phyloP scores from a whole-genome alignment of 257 asterid species.

The Solanum piurae region DNA sequence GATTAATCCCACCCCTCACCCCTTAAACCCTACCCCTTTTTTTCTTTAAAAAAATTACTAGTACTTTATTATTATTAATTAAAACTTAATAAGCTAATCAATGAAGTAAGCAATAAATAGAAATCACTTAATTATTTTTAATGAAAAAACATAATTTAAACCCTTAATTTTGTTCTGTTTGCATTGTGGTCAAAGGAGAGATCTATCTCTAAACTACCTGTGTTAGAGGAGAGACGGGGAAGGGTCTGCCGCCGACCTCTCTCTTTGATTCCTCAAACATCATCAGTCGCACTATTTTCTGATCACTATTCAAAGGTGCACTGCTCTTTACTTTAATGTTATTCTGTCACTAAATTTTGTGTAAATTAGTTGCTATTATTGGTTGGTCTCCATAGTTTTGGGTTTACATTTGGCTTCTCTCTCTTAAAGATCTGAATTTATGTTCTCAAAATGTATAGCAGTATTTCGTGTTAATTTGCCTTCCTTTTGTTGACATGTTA shows the following conservation, averaged over 20 bases:
- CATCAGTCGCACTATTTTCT: not conserved
- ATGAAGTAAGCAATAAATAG: not conserved
- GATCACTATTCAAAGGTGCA: not conserved
- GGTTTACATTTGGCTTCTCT: not conserved
- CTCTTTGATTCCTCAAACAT: not conserved
- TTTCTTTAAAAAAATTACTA: too few species aligned
- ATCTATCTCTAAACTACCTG: not conserved
- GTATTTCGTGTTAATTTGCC: not conserved
- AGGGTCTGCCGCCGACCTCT: not conserved
- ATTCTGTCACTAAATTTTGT: not conserved
- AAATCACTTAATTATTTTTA: not conserved
- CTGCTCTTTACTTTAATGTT: not conserved
- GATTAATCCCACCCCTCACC: not conserved
- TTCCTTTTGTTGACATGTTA: not conserved
- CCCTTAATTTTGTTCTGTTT: not conserved
- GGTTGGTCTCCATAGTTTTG: not conserved
- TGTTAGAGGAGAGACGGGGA: not conserved
- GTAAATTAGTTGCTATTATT: not conserved
- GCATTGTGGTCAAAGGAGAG: not conserved
- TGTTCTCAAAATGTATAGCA: not conserved
- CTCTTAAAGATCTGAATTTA: not conserved
- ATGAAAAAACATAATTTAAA: not conserved
- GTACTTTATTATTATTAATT: too few species aligned
- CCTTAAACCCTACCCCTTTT: not conserved
- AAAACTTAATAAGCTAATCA: not conserved